Percentiles rank a stretch among this genome's conserved stretches.
Evolutionary conservation across 2,329 filamentous ascomycete species (phyloP).

Genomic region (Paecilomyces sp.): DNA sequence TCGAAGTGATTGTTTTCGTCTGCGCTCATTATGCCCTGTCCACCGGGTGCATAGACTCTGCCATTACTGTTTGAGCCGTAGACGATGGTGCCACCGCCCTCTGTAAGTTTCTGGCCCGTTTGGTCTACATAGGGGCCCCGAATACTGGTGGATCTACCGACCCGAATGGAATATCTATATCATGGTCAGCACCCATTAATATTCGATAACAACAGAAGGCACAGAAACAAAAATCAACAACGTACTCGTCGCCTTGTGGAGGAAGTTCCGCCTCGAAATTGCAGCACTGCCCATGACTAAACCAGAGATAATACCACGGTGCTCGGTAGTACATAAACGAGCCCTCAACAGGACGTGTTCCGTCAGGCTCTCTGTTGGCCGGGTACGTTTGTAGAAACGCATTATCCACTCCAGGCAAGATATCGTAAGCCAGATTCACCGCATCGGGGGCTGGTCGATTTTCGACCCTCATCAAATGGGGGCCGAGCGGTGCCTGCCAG

Average conservation of each 20-base stretch:
- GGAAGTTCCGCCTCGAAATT: conserved; percentile 20
- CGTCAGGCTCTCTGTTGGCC: background rate
- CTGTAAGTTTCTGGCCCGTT: conserved; percentile 14
- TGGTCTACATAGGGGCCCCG: conserved; percentile 29
- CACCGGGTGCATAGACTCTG: conserved; percentile 31
- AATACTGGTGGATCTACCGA: conserved; percentile 25
- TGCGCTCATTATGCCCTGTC: conserved; percentile 24
- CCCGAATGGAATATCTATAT: conserved; percentile 24
- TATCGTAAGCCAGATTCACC: conserved; percentile 18
- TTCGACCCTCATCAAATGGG: conserved; percentile 16
- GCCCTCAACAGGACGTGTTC: conserved; percentile 22
- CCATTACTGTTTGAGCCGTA: conserved; percentile 29
- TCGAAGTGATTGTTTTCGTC: conserved; percentile 16
- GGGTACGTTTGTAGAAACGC: background rate
- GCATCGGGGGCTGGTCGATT: conserved; percentile 14
- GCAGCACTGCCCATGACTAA: conserved; percentile 33
- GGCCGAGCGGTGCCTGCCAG: conserved; percentile 50
- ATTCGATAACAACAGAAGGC: background rate
- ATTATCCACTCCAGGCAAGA: background rate
- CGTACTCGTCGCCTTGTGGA: conserved; percentile 21
- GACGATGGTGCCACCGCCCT: conserved; percentile 28
- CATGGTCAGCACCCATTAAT: background rate
- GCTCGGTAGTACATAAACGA: conserved; percentile 27
- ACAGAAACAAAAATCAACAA: conserved; percentile 1
- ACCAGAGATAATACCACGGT: conserved; percentile 33